Percentiles rank a stretch among this genome's conserved stretches.
phyloP scores from a whole-genome alignment of 495 filamentous ascomycete species.

The Cairneyella variabilis region DNA sequence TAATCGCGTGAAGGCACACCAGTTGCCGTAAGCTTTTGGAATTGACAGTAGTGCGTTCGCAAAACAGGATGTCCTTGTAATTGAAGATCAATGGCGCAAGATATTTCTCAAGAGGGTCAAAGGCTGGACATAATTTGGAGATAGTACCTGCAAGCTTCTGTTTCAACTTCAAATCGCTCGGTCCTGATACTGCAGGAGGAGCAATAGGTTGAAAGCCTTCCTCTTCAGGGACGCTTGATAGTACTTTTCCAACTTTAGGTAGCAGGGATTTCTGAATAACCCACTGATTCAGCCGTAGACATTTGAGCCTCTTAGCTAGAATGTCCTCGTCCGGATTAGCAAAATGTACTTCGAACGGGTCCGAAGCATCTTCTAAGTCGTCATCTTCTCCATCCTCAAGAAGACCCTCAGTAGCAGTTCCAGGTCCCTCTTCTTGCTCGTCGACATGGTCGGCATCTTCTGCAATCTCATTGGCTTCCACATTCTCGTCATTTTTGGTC shows the following conservation, averaged over 20 bases:
- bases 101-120: constrained; percentile 47
- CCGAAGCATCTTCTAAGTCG: constrained; percentile 51
- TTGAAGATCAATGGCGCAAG: constrained; percentile 61
- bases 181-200: constrained; percentile 29
- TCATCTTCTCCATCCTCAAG: constrained; percentile 38
- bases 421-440: constrained; percentile 43
- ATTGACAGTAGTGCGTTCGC: constrained; percentile 61
- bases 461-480: constrained; percentile 24
- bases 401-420: constrained; percentile 28
- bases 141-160: constrained; percentile 40
- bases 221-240: constrained; percentile 33
- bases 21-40: constrained; percentile 63
- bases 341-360: constrained; percentile 83
- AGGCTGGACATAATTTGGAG: constrained; percentile 25
- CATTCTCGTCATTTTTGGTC: constrained; percentile 29
- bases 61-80: constrained; percentile 79
- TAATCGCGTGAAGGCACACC: constrained; percentile 77
- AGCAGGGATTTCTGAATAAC: constrained; percentile 38
- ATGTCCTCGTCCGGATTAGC: constrained; percentile 53
- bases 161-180: constrained; percentile 58
- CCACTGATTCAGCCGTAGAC: constrained; percentile 61
- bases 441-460: constrained; percentile 45
- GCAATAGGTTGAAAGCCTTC: constrained; percentile 11
- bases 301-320: constrained; percentile 43
- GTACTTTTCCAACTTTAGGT: constrained; percentile 36